Percentiles rank a stretch among this genome's conserved stretches.
These are phyloP conservation scores for Mycena chlorophos DNA, from an alignment of 768 basidiomycete genomes.

Conservation along the genomic window DNA sequence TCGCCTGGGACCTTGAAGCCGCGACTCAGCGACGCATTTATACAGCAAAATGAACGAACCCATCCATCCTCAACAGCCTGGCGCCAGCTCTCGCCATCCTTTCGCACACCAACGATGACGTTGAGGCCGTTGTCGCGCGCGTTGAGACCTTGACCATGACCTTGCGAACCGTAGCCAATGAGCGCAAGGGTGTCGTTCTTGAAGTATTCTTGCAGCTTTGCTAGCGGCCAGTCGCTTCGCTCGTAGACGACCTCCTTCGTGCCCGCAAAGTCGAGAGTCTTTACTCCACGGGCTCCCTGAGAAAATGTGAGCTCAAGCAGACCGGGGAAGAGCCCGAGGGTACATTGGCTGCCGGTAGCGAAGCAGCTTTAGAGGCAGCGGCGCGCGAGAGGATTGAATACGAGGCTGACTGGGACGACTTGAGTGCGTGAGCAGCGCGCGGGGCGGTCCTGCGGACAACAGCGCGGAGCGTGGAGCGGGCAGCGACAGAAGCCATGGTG, in stretches of 20 bases:
- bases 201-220: slow-evolving; percentile 99
- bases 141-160: slow-evolving; percentile 97
- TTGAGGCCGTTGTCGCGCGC: slow-evolving; percentile 99
- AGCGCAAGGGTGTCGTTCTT: slow-evolving; percentile 99
- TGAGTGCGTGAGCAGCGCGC: slow-evolving; percentile 43
- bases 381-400: slow-evolving; percentile 68
- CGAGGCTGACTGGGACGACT: slow-evolving; percentile 53
- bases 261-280: slow-evolving; percentile 96
- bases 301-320: slow-evolving; percentile 1
- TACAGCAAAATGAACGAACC: slow-evolving; percentile 47
- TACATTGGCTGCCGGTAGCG: slow-evolving; percentile 35
- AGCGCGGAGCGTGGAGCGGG: slow-evolving; percentile 67
- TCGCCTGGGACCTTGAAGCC: slow-evolving; percentile 79
- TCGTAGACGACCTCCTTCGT: slow-evolving; percentile 93
- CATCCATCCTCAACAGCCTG: slow-evolving; percentile 96
- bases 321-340: slow-evolving; percentile 17
- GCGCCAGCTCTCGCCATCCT: slow-evolving; percentile 95
- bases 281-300: slow-evolving; percentile 74
- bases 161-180: slow-evolving; percentile 98
- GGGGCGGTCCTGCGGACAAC: slow-evolving; percentile 69
- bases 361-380: slow-evolving; percentile 41
- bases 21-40: slow-evolving; percentile 6
- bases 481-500: slow-evolving; percentile 64
- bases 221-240: slow-evolving; percentile 95
- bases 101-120: slow-evolving; percentile 97